Evolutionary conservation across 2,329 filamentous ascomycete species (phyloP).

Genomic region (Aureobasidium leucospermi): DNA sequence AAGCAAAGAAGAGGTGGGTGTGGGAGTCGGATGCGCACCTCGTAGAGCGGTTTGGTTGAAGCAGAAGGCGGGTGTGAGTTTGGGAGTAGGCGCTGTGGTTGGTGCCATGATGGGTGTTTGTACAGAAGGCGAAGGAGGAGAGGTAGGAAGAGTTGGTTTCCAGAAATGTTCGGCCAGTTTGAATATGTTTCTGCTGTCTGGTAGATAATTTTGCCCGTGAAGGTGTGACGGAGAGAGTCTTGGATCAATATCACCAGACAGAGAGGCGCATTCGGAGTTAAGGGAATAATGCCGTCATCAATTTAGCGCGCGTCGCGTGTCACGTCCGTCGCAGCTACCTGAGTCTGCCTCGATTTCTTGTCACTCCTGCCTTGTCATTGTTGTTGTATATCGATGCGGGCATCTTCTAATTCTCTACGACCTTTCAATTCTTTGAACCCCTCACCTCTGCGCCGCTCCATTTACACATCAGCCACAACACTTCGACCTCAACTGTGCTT

Average conservation of each 20-base stretch:
- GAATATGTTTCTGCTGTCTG: background rate
- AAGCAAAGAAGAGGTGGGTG: slow-evolving; percentile 16
- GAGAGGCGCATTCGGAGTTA: background rate
- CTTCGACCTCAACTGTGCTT: background rate
- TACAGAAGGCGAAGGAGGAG: slow-evolving; percentile 9
- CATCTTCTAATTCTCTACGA: background rate
- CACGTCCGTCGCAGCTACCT: background rate
- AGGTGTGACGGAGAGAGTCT: no score
- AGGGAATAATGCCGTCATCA: background rate
- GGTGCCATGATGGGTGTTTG: slow-evolving; percentile 12
- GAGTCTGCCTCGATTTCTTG: background rate
- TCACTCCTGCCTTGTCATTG: background rate
- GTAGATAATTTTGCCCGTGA: background rate
- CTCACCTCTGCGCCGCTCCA: background rate
- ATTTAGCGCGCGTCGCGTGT: background rate
- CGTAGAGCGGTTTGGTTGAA: slow-evolving; percentile 45
- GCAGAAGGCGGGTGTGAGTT: slow-evolving; percentile 43
- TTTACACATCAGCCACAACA: background rate
- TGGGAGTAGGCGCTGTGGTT: slow-evolving; percentile 22
- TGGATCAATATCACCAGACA: background rate
- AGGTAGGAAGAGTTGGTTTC: slow-evolving; percentile 17
- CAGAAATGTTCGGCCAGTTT: slow-evolving; percentile 26
- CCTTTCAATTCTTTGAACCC: background rate
- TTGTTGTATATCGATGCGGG: background rate
- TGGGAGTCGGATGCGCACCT: slow-evolving; percentile 28